Base-by-base conservation (phyloP, 2,329 filamentous ascomycete species). In the Trichoderma atroviride region DNA sequence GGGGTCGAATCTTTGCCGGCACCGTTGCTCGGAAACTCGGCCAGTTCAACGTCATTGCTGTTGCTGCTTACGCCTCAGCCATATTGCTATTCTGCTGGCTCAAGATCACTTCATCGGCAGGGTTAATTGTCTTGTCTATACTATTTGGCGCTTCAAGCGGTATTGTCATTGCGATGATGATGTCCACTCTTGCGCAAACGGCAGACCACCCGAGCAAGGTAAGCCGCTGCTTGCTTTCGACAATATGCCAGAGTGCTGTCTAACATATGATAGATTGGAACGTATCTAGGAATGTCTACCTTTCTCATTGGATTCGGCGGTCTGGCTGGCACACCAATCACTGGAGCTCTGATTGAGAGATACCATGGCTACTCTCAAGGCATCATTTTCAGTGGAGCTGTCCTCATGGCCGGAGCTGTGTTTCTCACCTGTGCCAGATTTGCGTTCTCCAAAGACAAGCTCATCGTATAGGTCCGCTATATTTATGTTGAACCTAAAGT, bases 201-300 rank as follows among this genome's bases (percentile, higher is more conserved):
- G 53, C 63, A 37, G 55, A 66, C 13, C 63, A 58, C 37, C 63
- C 40, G 9, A 50, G 63, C 53, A 66, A 66, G 40, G 63, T 66
- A 52, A 52, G 63, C 40, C n/a, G 7, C 29, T 37, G 1, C 16
- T 35, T n/a, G 7, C 10, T 50, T 29, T 14, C 56, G 13, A 35
- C 4, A 35, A 11, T 16, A 5, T 6, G 1, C 16, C 4, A 4
- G 31, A 52, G 14, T 9, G 5, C 3, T 27, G n/a, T 35, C 53
- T 66, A 35, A 66, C n/a, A 10, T 11, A 22, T 47, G 16, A 35
- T 27, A 66, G 63, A 66, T 66, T 27, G 53, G 53, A 58, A 66
- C 63, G 0, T 58, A 66, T 29, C 7, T 66, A 35, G 63, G 63
- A 35, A 66, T 66, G 53, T 50, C 63, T 0, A 66, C 40, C 5